Percentiles rank a stretch among this genome's conserved stretches.
phyloP scores from a whole-genome alignment of 2,329 filamentous ascomycete species.

The Aspergillus japonicus region DNA sequence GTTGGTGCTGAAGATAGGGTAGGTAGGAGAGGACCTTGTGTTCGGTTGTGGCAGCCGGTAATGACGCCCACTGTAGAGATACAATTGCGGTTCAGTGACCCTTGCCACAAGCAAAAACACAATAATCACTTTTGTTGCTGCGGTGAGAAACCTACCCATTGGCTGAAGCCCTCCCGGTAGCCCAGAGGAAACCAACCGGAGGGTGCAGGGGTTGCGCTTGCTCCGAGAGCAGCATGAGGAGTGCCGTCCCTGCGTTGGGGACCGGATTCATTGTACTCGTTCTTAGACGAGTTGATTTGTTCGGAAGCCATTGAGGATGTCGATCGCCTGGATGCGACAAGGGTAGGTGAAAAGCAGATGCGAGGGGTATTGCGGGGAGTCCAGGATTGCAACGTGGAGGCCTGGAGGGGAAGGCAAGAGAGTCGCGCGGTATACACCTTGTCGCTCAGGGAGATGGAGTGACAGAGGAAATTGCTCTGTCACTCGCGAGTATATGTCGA shows the following conservation, averaged over 20 bases:
- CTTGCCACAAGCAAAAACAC: conserved; percentile 4
- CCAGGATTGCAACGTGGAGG: conserved; percentile 24
- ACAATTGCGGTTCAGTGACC: conserved; percentile 19
- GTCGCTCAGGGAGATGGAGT: conserved; percentile 16
- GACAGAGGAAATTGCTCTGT: conserved; percentile 25
- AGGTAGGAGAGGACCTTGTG: conserved; percentile 83
- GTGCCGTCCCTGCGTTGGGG: conserved; percentile 18
- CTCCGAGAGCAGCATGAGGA: conserved; percentile 36
- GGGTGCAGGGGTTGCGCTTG: conserved; percentile 30
- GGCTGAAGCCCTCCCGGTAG: conserved; percentile 85
- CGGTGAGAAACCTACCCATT: conserved; percentile 67
- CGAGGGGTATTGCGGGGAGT: conserved; percentile 20
- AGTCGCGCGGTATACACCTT: conserved; percentile 32
- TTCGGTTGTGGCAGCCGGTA: conserved; percentile 82
- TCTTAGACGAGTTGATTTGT: conserved; percentile 33
- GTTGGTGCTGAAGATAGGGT: conserved; percentile 70
- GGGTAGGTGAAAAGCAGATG: conserved; percentile 15
- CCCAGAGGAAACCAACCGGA: conserved; percentile 73
- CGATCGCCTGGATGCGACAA: conserved; percentile 17
- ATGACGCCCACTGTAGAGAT: conserved; percentile 69
- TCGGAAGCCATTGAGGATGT: conserved; percentile 38
- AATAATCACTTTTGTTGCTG: neutral
- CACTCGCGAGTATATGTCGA: conserved; percentile 19
- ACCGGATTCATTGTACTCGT: conserved; percentile 25
- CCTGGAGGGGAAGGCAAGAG: conserved; percentile 22